Evolutionary conservation across 2,329 filamentous ascomycete species (phyloP), one percentile per base, ranked within the genome.

Genomic region (Ophiostoma angusticollis): DNA sequence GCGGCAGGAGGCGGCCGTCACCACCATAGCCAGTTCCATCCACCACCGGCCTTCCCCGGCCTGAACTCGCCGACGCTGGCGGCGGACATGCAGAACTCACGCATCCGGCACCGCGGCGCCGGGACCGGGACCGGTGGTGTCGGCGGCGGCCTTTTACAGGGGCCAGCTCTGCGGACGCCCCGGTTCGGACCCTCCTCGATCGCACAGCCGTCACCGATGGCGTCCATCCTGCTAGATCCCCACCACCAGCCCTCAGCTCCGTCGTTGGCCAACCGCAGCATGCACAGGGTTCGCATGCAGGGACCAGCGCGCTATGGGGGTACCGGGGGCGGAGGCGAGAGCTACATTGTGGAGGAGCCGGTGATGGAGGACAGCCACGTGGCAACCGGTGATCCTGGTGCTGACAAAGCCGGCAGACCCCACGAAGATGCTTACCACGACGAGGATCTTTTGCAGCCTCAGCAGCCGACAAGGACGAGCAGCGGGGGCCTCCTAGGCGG

Each of bases 21-120:
- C 30, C 86, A 89, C 54, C 74, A 86, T 42, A 79, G 79, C 18
- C 68, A 70, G 30, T 87, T 89, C 55, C 74, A 87, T 43, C 81
- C 80, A 18, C 83, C 84, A 1, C 83, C 84, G 5, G 64, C 72
- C 1, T 84, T 89, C 52, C 80, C 84, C 1, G 78, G 76, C 3
- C 64, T 84, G 8, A 77, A 74, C 54, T 81, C 72, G 24, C 76
- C 72, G 17, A 73, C 63, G 3, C 56, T 72, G 39, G 71, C 63
- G 11, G 64, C 67, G 17, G 74, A 78, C 30, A 64, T 75, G 61
- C 65, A 69, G 25, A 54, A 56, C 22, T 74, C 73, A 1, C 63
- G 65, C 38, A 54, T 66, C 27, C 61, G 61, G 43, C 65, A 56
- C 43, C 60, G 64, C 30, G 59, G 55, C 6, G 54, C 24, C 5